phyloP scores from a whole-genome alignment of 768 basidiomycete genomes.

The Leccinum arenicola region DNA sequence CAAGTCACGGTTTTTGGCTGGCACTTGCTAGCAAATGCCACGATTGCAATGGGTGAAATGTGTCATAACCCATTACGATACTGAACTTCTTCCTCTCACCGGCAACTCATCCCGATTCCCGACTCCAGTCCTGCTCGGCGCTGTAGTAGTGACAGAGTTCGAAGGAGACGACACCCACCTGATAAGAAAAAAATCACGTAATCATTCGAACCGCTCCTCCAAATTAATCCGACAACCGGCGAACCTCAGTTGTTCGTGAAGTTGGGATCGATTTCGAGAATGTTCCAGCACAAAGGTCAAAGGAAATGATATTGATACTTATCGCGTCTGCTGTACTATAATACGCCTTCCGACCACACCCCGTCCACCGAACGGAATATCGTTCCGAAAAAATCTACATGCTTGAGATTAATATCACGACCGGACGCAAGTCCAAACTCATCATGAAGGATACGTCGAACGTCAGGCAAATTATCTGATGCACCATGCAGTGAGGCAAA shows the following conservation, averaged over 20 bases:
- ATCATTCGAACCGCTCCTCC: background rate
- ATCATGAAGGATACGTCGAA: background rate
- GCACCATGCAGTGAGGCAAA: background rate
- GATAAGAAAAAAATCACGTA: background rate
- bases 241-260: background rate
- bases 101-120: no score
- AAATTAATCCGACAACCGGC: background rate
- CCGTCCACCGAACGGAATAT: conserved; percentile 3
- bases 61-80: background rate
- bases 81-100: no score
- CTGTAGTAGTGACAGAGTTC: background rate
- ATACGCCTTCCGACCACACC: conserved; percentile 3
- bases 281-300: conserved; percentile 64
- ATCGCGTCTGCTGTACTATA: background rate
- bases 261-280: conserved; percentile 67
- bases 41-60: background rate
- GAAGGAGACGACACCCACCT: background rate
- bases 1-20: background rate
- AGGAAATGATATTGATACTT: background rate
- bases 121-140: no score
- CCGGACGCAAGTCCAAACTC: background rate
- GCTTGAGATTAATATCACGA: background rate
- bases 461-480: background rate
- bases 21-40: background rate
- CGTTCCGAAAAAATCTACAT: background rate